Base-by-base conservation (phyloP, 1,284 basidiomycete genomes). In the Pseudozyma hubeiensis region DNA sequence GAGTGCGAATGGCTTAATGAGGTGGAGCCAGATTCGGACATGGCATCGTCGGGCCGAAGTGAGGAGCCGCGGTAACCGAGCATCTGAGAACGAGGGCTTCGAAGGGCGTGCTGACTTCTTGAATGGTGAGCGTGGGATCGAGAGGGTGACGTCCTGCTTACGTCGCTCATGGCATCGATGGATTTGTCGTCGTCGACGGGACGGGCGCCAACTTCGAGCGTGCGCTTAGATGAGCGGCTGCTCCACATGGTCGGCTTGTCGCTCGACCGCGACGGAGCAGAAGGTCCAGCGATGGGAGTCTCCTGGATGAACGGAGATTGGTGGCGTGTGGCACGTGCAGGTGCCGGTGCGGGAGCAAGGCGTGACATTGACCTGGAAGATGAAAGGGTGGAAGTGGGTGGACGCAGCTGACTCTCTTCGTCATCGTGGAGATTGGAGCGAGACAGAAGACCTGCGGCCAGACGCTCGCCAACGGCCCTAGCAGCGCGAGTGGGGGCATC, bases 11-110 rank as follows among this genome's bases (percentile, higher is more conserved):
- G 65, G 40, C 64, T 69, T 33, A 72, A 17, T 6, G 66, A 59
- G 8, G 64, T 56, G 30, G 68, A 71, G 11, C 53, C 60, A 11
- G 67, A 64, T 24, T 74, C 73, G 3, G 70, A 73, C 70, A 70
- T 64, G 58, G 61, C 64, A 49, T 69, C 70, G 39, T 78, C 76
- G 7, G 67, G 72, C 19, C 72, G 67, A 34, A 75, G 63, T 10
- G 63, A 78, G 9, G 72, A 68, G 47, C 64, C 53, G 9, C 69
- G 63, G 39, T 58, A 47, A 30, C 50, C 45, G 17, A 55, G 48
- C n/a, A 66, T 43, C 31, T 69, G 65, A 10, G 71, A 65, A 31
- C 62, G 71, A 46, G 65, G 71, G 54, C 65, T 65, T 24, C 62
- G 62, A 8, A 75, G 57, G 11, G 59, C 35, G 13, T 58, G 45